Percentiles rank a stretch among this genome's conserved stretches.
phyloP scores from a whole-genome alignment of 169 alveolate genomes.

The Plasmodium yoelii region DNA sequence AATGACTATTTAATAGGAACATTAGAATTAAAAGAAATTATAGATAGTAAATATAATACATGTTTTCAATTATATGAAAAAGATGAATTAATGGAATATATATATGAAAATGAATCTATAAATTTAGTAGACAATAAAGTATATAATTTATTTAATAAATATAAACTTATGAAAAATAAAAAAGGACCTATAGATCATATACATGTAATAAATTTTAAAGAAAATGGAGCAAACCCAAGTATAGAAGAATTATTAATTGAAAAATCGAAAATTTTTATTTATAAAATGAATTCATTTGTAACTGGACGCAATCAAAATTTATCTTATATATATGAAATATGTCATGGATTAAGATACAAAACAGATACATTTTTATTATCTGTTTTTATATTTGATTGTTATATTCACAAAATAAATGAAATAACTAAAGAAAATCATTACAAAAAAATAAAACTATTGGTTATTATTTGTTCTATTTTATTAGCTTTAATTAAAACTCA shows the following conservation, averaged over 20 bases:
- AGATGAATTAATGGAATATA: conserved; percentile 39
- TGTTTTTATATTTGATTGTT: conserved; percentile 64
- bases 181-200: conserved; percentile 37
- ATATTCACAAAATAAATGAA: conserved; percentile 50
- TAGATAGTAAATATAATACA: conserved; percentile 56
- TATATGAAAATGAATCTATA: conserved; percentile 54
- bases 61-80: conserved; percentile 65
- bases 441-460: conserved; percentile 51
- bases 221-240: conserved; percentile 6
- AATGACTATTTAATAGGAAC: conserved; percentile 62
- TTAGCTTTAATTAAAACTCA: conserved; percentile 65
- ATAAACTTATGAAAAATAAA: conserved; percentile 37
- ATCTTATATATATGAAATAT: conserved; percentile 62
- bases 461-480: conserved; percentile 50
- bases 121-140: conserved; percentile 54
- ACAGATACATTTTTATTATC: conserved; percentile 63
- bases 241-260: conserved; percentile 36
- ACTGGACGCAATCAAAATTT: conserved; percentile 46
- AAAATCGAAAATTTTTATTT: conserved; percentile 56
- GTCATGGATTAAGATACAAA: conserved; percentile 51
- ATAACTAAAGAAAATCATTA: conserved; percentile 57
- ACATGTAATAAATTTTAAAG: conserved; percentile 46
- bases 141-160: conserved; percentile 30
- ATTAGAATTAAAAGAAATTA: conserved; percentile 45
- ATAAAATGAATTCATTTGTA: conserved; percentile 53